Base-by-base conservation (phyloP, 2,329 filamentous ascomycete species). In the Paracamarosporium sp. region DNA sequence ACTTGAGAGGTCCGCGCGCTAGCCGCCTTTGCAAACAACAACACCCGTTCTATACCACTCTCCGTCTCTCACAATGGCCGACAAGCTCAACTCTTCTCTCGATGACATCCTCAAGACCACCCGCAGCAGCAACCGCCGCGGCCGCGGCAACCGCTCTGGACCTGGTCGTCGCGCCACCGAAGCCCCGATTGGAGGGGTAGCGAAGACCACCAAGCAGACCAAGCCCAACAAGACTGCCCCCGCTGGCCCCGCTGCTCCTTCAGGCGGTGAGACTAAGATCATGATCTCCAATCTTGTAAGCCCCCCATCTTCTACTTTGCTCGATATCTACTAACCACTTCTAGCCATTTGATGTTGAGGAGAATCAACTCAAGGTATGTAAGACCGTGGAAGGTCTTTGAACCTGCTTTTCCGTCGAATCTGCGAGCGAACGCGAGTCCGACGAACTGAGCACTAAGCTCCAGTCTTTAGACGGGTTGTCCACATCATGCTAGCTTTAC, bases 291-390 rank as follows among this genome's bases (percentile, higher is more conserved):
- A 96, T 84, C 86, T 99, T 85, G 93, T 97, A 90, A 80, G 93
- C 80, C 33, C 27, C 27, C 3, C 69, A 20, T 3, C 24, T 15
- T 25, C 43, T 36, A 17, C 17, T 40, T 40, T 17, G 28, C 57
- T 53, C 28, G 53, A 59, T 41, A 17, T 12, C 9, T 43, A 61
- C 85, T 90, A 82, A 90, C 79, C 27, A 50, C 17, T 55, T 15
- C 31, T 68, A 98, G 92, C 95, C 95, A 79, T 89, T 90, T 84
- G 95, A 99, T 88, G 93, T 99, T 80, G 92, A 88, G 82, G 94
- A 98, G 86, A 84, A 83, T 83, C 92, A 96, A 89, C 96, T 99
- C 84, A 98, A 99, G 95, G 95, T 99, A 99, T 96, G 95, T 99
- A 93, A 93, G 87, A 71, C 68, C 90, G 84, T 89, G 67, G 67